Percentiles rank a stretch among this genome's conserved stretches.
Conservation (phyloP, 768 basidiomycete genomes). For the Psilocybe sp. region DNA sequence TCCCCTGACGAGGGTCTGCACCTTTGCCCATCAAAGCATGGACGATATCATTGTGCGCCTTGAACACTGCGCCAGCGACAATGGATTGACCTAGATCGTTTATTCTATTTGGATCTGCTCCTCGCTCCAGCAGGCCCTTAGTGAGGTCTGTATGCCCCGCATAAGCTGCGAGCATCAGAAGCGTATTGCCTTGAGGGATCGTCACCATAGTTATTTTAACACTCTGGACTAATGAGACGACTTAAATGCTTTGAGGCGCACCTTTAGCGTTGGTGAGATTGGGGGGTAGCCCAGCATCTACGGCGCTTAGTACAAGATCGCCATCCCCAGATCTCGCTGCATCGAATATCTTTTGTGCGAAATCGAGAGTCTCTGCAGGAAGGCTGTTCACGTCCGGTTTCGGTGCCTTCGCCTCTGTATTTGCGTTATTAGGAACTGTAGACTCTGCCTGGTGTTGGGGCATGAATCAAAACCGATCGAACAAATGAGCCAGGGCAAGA, state of each 20-base stretch:
- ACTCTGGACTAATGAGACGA: neutral
- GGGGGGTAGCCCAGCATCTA: slow-evolving; percentile 66
- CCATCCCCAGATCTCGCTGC: slow-evolving; percentile 63
- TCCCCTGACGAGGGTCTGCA: slow-evolving; percentile 65
- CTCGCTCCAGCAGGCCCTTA: slow-evolving; percentile 48
- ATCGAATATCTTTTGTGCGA: slow-evolving; percentile 72
- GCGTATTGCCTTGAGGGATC: slow-evolving; percentile 57
- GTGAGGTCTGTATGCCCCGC: slow-evolving; percentile 59
- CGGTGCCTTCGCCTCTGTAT: neutral
- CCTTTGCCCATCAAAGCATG: slow-evolving; percentile 48
- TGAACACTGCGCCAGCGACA: slow-evolving; percentile 77
- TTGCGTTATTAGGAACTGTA: neutral
- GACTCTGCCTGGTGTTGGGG: neutral
- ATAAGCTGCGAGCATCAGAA: slow-evolving; percentile 79
- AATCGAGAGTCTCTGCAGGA: slow-evolving; percentile 44
- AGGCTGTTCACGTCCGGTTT: slow-evolving; percentile 19
- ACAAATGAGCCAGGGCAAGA: neutral
- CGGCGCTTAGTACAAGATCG: slow-evolving; percentile 50
- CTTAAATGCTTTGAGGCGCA: neutral
- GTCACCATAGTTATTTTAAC: neutral
- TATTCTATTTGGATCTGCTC: slow-evolving; percentile 63
- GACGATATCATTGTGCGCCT: slow-evolving; percentile 63
- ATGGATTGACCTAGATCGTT: slow-evolving; percentile 76
- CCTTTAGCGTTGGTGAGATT: slow-evolving; percentile 77
- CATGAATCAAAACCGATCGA: neutral